Base-by-base conservation (phyloP, 495 filamentous ascomycete species). In the Aspergillus homomorphus region DNA sequence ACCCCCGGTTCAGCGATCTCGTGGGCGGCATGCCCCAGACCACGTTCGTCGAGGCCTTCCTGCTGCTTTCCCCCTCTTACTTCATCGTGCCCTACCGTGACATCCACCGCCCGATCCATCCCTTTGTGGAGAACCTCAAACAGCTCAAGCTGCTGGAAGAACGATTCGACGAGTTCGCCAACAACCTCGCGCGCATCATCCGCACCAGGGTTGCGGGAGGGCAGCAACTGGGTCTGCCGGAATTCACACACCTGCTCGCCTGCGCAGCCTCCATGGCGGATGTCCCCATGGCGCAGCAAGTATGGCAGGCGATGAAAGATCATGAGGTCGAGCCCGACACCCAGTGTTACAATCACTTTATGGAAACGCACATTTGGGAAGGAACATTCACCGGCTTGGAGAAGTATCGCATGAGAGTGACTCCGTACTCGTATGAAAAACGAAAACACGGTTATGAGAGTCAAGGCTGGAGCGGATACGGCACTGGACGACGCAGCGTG, bases 311-410 rank as follows among this genome's bases (percentile, higher is more conserved):
- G 5, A 80, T 88, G 75, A 5, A 60, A 7, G 22, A 59, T 16
- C 62, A 71, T 6, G 58, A 62, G 1, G 41, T 84, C 6, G 23
- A 57, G n/a, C 81, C 76, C 1, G 77, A 87, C 63, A 62, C 72
- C 1, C 68, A 69, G 52, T 84, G 82, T 61, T 89, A 85, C 65
- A 89, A 87, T 51, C 65, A 77, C 43, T 83, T 79, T 48, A 75
- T 87, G 64, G 77, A 72, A 26, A 75, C 75, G 0, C 70, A 71
- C 20, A 67, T 76, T 45, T 82, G 79, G 79, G 62, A 80, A 9
- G 61, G 62, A 44, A 58, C 67, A 20, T 72, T 69, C 33, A 62
- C 63, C 2, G 73, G 77, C 9, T 43, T 19, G 9, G 69, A 74
- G 53, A 69, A 74, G 22, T 75, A 79, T 53, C 69, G 64, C 22